Evolutionary conservation across 139 green algal species (phyloP).

Genomic region (Tetraselmis chui): DNA sequence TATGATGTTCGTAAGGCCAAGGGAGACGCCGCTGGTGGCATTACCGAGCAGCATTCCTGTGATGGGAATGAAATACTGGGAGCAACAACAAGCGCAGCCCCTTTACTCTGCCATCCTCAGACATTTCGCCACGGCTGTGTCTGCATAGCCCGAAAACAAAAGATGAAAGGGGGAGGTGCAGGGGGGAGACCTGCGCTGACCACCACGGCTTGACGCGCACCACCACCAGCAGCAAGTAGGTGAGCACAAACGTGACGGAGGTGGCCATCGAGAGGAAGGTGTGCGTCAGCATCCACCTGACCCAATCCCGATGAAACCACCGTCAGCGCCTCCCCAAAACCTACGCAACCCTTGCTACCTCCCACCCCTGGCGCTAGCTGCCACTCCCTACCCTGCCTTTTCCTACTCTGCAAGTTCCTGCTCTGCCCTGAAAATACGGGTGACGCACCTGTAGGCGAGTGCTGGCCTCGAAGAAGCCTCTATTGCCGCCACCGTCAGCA

Average conservation of each 20-base stretch:
- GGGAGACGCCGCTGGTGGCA: slow-evolving; percentile 2
- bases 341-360: no score
- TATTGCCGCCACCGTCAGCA: background rate
- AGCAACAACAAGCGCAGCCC: no score
- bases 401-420: no score
- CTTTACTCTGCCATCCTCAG: no score
- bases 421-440: no score
- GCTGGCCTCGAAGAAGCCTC: background rate
- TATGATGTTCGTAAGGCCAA: slow-evolving; percentile 3
- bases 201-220: background rate
- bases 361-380: no score
- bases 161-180: no score
- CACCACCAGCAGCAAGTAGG: background rate
- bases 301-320: no score
- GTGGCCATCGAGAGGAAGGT: background rate
- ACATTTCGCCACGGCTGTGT: no score
- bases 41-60: slow-evolving; percentile 15
- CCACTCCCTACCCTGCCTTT: no score
- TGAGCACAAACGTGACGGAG: background rate
- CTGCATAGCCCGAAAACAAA: no score
- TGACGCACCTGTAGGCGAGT: background rate
- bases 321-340: no score
- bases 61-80: slow-evolving; percentile 5
- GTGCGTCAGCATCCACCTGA: slow-evolving; percentile 2
- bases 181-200: background rate